Base-by-base conservation (phyloP, 1,284 basidiomycete species). In the Fistulina hepatica region DNA sequence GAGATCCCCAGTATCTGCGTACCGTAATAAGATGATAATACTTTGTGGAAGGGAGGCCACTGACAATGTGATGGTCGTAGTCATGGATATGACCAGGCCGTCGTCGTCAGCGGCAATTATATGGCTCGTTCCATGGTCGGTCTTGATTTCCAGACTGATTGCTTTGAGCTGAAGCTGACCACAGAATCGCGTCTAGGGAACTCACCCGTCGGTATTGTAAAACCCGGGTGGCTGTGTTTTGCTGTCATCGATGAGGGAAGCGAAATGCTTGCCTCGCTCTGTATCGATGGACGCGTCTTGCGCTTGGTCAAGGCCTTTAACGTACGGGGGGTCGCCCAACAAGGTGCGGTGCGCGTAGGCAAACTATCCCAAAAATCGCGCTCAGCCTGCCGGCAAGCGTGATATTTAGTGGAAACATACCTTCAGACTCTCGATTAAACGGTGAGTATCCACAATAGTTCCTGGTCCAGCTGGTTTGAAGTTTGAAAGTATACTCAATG, bases 391-490 rank as follows among this genome's bases (percentile, higher is more conserved):
- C 13, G 15, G n/a, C n/a, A n/a, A n/a, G n/a, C n/a, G n/a, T n/a
- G n/a, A n/a, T n/a, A n/a, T n/a, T 16, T 3, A 16, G 13, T 6
- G 10, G 13, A 11, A 8, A 9, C 28, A 9, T 16, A 31, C 28
- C 28, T 31, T 31, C 28, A 31, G 19, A 19, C 28, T 31, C 44
- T 70, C 62, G n/a, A 67, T 54, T 24, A 69, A 52, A 26, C 58
- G 48, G 44, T 69, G 67, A 22, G 52, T 52, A 10, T 50, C 52
- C 12, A 45, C 36, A 37, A 54, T 51, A 16, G 46, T 51, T 24
- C 45, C 47, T 6, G 46, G 42, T 20, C 51, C 47, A 9, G 39
- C 41, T 12, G 34, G 26, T 11, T 21, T 28, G 15, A 42, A 48
- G 33, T 39, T 43, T 25, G 53, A 51, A 27, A 56, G 53, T 12